phyloP scores from a whole-genome alignment of 352 stramenopile species.

The Globisporangium barbulae region DNA sequence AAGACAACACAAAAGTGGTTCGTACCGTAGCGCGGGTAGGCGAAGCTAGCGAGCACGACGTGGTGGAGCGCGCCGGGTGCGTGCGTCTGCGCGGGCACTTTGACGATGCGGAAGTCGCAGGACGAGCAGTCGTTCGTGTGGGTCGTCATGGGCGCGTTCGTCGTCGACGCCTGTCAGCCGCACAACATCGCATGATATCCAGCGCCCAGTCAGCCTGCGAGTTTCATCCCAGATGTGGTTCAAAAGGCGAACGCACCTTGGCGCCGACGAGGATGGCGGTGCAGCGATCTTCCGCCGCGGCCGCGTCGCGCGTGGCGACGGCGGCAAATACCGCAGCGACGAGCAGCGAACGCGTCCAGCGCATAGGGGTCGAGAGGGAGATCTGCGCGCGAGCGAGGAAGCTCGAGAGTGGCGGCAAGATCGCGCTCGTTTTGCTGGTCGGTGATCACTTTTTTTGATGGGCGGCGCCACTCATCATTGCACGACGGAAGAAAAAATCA shows the following conservation, averaged over 20 bases:
- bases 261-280: slow-evolving; percentile 77
- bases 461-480: not conserved
- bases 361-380: not conserved
- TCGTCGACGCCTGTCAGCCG: slow-evolving; percentile 45
- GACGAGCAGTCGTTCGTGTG: slow-evolving; percentile 83
- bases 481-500: not conserved
- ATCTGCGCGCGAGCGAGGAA: not conserved
- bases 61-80: slow-evolving; percentile 39
- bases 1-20: not conserved
- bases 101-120: slow-evolving; percentile 81
- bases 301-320: slow-evolving; percentile 6
- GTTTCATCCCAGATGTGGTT: not conserved
- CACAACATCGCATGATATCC: not conserved
- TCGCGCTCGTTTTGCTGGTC: not conserved
- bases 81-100: slow-evolving; percentile 62
- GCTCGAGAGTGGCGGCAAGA: slow-evolving; percentile 6
- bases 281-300: slow-evolving; percentile 57
- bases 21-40: slow-evolving; percentile 79
- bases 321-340: slow-evolving; percentile 20
- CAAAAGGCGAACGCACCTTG: slow-evolving; percentile 37
- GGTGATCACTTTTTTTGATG: not conserved
- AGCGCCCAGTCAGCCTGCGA: not conserved
- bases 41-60: slow-evolving; percentile 47
- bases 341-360: slow-evolving; percentile 15
- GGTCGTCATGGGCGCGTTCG: slow-evolving; percentile 69